Evolutionary conservation across 2,329 filamentous ascomycete species (phyloP).

Genomic region (Sordariomycetes sp.): DNA sequence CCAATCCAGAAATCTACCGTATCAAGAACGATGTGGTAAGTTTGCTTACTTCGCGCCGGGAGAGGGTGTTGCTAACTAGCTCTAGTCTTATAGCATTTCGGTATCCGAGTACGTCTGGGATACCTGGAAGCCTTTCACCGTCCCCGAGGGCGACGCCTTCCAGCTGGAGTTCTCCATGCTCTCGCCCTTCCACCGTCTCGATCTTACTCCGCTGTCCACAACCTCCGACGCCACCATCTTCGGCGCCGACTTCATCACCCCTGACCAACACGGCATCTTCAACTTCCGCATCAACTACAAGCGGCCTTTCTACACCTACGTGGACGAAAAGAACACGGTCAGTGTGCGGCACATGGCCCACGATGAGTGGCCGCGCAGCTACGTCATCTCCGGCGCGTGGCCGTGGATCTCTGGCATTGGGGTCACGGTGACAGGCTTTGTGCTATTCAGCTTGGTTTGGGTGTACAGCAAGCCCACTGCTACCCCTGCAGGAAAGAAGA

Average conservation of each 20-base stretch:
- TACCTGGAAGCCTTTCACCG: conserved; percentile 64
- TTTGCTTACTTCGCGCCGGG: conserved; percentile 26
- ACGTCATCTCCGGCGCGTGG: conserved; percentile 82
- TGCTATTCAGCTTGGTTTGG: conserved; percentile 82
- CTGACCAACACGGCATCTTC: conserved; percentile 98
- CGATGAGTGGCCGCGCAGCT: conserved; percentile 91
- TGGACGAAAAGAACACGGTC: conserved; percentile 92
- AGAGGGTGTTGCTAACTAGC: too few species aligned
- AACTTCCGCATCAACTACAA: conserved; percentile 98
- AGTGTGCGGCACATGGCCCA: conserved; percentile 95
- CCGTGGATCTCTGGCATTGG: conserved; percentile 88
- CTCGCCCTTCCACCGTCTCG: conserved; percentile 87
- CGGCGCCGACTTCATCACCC: conserved; percentile 67
- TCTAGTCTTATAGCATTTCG: conserved; percentile 75
- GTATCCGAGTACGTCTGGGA: conserved; percentile 76
- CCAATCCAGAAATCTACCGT: conserved; percentile 84
- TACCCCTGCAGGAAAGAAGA: conserved; percentile 34
- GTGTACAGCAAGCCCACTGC: conserved; percentile 51
- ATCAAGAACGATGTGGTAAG: conserved; percentile 95
- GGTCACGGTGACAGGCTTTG: conserved; percentile 73
- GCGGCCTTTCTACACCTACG: conserved; percentile 76
- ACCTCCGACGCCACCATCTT: conserved; percentile 65
- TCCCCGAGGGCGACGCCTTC: conserved; percentile 61
- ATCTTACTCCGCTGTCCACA: conserved; percentile 48
- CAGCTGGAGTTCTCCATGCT: conserved; percentile 99